phyloP scores from a whole-genome alignment of 352 stramenopile species.

The Phytophthora hibernalis region DNA sequence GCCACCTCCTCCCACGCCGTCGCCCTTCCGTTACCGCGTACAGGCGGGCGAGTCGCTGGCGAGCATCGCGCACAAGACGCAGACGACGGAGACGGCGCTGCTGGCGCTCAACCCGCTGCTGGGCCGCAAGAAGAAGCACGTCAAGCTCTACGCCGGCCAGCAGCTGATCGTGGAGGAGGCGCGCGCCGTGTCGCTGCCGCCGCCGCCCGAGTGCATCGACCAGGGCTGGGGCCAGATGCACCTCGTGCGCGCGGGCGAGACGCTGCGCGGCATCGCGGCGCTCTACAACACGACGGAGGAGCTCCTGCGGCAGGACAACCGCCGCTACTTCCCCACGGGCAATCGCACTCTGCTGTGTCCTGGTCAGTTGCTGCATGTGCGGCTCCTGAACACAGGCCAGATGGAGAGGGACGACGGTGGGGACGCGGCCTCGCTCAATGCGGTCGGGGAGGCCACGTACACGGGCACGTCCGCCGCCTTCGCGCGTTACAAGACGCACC shows the following conservation, averaged over 20 bases:
- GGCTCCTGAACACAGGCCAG: conserved; percentile 78
- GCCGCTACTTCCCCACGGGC: conserved; percentile 77
- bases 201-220: conserved; percentile 81
- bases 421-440: conserved; percentile 23
- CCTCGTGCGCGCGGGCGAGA: conserved; percentile 72
- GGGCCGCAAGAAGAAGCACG: conserved; percentile 45
- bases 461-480: conserved; percentile 53
- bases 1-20: conserved; percentile 45
- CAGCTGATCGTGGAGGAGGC: conserved; percentile 81
- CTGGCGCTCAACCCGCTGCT: conserved; percentile 78
- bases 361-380: conserved; percentile 81
- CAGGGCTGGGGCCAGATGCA: conserved; percentile 89
- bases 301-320: conserved; percentile 83
- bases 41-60: conserved; percentile 68
- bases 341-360: conserved; percentile 73
- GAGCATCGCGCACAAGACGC: conserved; percentile 68
- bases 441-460: conserved; percentile 31
- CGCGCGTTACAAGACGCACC: conserved; percentile 76
- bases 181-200: conserved; percentile 70
- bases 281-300: conserved; percentile 87
- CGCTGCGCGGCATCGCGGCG: conserved; percentile 67
- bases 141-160: conserved; percentile 77
- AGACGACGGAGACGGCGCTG: conserved; percentile 62
- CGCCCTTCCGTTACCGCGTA: conserved; percentile 80
- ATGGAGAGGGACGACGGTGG: conserved; percentile 49